Base-by-base conservation (phyloP, 495 filamentous ascomycete species). In the Parathielavia hyrcaniae region DNA sequence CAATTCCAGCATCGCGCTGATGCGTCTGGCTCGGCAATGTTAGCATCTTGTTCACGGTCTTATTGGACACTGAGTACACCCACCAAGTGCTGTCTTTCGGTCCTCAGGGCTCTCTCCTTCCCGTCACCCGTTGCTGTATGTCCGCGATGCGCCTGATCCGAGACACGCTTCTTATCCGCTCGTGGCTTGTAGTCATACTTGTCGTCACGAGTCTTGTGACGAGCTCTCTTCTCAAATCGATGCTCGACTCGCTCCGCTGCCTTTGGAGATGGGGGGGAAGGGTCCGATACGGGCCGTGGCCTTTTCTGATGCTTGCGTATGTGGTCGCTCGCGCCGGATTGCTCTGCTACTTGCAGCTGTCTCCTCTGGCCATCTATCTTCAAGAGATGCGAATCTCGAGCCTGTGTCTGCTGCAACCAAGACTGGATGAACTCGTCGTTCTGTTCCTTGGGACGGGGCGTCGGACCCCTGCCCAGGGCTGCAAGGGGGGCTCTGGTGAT, bases 151-250 rank as follows among this genome's bases (percentile, higher is more conserved):
- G 39, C 57, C n/a, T 53, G 8, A 5, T 9, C 41, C 50, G 7
- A n/a, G 30, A 22, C 53, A 54, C 30, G 71, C 50, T 75, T 79
- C 36, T 66, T 66, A 36, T 75, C 72, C 51, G 62, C 69, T 35
- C 61, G 68, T 50, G 70, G 69, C 54, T 72, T 75, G 46, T 69
- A 67, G 12, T 84, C 67, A 58, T 79, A 84, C 57, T 72, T 81
- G 61, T 86, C 79, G 16, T 78, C 73, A 43, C 74, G 77, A 16
- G 83, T 86, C 67, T 83, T 89, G 61, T 78, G 76, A 40, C 87
- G 79, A 45, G 79, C 71, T 50, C 77, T 76, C 63, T 77, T 83
- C 50, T 84, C 79, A 58, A 84, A 90, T 20, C 56, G 55, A 30
- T 49, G 13, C 11, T 53, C 56, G 20, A 17, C 17, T 34, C 45